These are phyloP conservation scores for Claviceps capensis DNA, from an alignment of 2,329 filamentous ascomycete species.

Conservation along the genomic window DNA sequence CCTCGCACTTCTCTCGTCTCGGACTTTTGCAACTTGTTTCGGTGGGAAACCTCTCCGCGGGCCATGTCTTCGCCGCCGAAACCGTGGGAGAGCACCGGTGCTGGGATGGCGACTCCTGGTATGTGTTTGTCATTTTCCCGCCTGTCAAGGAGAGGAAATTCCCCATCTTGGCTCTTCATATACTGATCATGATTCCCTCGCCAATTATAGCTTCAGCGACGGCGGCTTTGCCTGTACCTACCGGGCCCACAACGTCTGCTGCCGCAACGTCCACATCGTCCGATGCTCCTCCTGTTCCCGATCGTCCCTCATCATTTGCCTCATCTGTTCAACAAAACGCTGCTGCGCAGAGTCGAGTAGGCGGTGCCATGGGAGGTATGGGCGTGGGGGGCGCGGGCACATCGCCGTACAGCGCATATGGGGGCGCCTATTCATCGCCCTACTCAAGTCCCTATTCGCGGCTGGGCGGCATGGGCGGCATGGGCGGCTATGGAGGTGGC, in stretches of 20 bases:
- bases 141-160: not conserved
- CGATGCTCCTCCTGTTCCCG: constrained; percentile 57
- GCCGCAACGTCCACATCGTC: constrained; percentile 25
- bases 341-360: constrained; percentile 54
- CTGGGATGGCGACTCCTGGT: constrained; percentile 35
- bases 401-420: constrained; percentile 34
- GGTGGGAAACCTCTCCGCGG: not conserved
- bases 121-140: constrained; percentile 16
- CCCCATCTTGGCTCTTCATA: constrained; percentile 8
- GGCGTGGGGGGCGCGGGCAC: constrained; percentile 35
- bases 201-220: constrained; percentile 21
- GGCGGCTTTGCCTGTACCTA: constrained; percentile 16
- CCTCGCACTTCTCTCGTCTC: not conserved
- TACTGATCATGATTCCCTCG: constrained; percentile 11
- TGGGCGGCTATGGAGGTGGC: constrained; percentile 27
- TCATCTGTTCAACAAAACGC: constrained; percentile 79
- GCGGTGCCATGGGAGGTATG: constrained; percentile 21
- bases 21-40: not conserved
- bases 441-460: constrained; percentile 30
- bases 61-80: constrained; percentile 76
- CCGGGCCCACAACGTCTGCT: constrained; percentile 21
- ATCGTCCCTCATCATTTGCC: constrained; percentile 64
- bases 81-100: constrained; percentile 81
- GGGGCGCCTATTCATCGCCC: constrained; percentile 24
- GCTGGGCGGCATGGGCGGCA: constrained; percentile 28